Conservation (phyloP, 306 rosid genomes). For the Betula pendula region DNA sequence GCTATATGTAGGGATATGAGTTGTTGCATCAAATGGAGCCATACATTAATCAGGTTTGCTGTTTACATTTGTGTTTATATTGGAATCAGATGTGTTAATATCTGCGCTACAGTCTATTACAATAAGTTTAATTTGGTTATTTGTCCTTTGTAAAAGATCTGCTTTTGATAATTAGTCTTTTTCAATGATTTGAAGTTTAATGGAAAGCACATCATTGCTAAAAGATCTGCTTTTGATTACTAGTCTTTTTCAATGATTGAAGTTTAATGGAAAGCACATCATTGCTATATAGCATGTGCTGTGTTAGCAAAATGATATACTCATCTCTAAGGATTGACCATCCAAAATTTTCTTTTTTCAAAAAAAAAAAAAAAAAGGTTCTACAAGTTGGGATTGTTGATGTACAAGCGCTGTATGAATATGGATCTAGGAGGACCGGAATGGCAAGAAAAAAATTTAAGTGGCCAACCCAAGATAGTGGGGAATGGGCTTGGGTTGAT, state of each 20-base stretch:
- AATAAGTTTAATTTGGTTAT: neutral
- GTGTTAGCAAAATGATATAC: neutral
- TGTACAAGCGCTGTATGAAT: neutral
- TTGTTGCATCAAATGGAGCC: constrained; percentile 75
- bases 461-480: neutral
- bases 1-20: constrained; percentile 53
- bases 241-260: neutral
- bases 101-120: neutral
- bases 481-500: constrained; percentile 2
- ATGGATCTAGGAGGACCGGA: neutral
- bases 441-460: neutral
- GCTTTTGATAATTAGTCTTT: neutral
- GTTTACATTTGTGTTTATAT: neutral
- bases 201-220: neutral
- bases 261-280: neutral
- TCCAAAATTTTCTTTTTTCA: too few species aligned
- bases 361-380: neutral
- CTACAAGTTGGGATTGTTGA: neutral
- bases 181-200: neutral
- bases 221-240: neutral
- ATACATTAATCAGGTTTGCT: constrained; percentile 90
- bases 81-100: neutral
- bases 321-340: neutral
- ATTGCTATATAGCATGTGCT: neutral
- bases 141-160: neutral